Evolutionary conservation across 2,329 filamentous ascomycete species (phyloP), one percentile per base, ranked within the genome.

Genomic region (Paraphaeosphaeria minitans): DNA sequence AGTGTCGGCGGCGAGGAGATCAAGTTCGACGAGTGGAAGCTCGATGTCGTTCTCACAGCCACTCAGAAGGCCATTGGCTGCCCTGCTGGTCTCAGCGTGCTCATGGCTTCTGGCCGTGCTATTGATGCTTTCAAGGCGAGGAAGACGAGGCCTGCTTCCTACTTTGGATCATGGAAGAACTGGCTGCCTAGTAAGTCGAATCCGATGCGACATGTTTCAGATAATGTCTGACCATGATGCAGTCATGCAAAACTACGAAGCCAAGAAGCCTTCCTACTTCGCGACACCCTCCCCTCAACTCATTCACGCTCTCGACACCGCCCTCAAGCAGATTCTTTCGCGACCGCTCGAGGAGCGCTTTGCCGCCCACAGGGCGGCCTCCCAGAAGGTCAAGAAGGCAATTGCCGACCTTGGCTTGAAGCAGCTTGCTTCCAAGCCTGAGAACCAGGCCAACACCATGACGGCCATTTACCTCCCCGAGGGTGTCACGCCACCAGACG

Each of bases 191-290:
- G 89, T 92, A 83, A 71, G 57, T 57, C 53, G 27, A 22, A 22
- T n/a, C 29, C 7, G 29, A 31, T 8, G 7, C 8, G 10, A 31
- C 22, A 53, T 21, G 8, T 35, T 21, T 24, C 27, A 24, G 13
- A 33, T 12, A 31, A 10, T 33, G 29, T 12, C 21, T 31, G 33
- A 68, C 75, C 52, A 50, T 9, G 4, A 37, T 43, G 21, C 59
- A 91, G 90, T 99, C 79, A 98, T 99, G 94, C 88, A 95, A 81
- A 98, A 97, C 81, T 99, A 99, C 79, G 95, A 99, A 82, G 92
- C 92, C 64, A 92, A 93, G 83, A 99, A 98, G 82, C 87, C 95
- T 39, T 96, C 93, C 2, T 99, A 99, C 83, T 99, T 99, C 74
- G 95, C 95, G 39, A 99, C 95, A 1, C 95, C 95, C 0, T 93